Evolutionary conservation across 2,329 filamentous ascomycete species (phyloP), one percentile per base, ranked within the genome.

Genomic region (Bisporella sp.): DNA sequence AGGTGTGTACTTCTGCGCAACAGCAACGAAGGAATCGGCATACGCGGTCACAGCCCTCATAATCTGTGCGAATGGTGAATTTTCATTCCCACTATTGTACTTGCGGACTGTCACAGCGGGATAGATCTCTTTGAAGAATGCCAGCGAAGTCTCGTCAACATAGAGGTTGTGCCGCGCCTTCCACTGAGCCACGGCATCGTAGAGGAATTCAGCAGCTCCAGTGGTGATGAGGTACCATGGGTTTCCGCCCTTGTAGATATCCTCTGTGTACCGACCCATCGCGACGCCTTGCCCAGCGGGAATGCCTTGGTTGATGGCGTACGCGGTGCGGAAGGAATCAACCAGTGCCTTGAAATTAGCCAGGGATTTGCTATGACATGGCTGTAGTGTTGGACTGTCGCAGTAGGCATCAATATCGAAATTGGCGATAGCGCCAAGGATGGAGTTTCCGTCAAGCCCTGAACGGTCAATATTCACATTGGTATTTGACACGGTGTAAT

Each of bases 191-290:
- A 89, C 63, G 1, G 87, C 84, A 58, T 87, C 83, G 65, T 90
- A 92, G 6, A 93, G 77, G 63, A 88, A 84, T 67, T 93, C 88
- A 3, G 87, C 88, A 0, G 86, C 86, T 1, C 84, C 86, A 30
- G 88, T 74, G 1, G 85, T 91, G 59, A 78, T 77, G 6, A 91
- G 74, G 59, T 89, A 60, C 88, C 87, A 92, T 4, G 87, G 87
- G 65, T 93, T 89, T 3, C 87, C 87, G 52, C 80, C 79, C 66
- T 84, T 85, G 68, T 91, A 93, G 4, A 75, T 68, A 61, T 93
- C 87, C 63, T 87, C 84, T 0, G 80, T 67, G 62, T 89, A 89
- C 54, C 85, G 72, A 46, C 85, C 84, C 1, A 85, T 71, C 2
- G 79, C 77, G 8, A 81, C 72, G n/a, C 84, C 84, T n/a, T 70